Base-by-base conservation (phyloP, 305 asterid species). In the Striga hermonthica region DNA sequence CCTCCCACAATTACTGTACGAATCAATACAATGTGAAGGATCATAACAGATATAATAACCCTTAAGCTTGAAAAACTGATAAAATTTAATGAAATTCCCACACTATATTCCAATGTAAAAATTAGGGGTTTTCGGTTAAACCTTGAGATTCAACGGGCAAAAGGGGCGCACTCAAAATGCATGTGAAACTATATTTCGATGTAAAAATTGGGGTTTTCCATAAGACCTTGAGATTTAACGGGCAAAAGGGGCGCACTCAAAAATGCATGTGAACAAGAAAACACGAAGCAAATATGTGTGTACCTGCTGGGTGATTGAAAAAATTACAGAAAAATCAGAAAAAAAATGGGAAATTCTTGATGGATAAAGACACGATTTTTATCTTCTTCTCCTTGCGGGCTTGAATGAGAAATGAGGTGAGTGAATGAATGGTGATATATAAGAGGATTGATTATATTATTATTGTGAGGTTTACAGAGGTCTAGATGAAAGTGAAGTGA, bases 121-220 rank as follows among this genome's bases (percentile, higher is more conserved):
- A 37, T 72, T 75, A 72, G 80, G 82, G 78, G 75, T 78, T 72
- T 57, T 48, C 12, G 38, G 28, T 57, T 69, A 65, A 61, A 14
- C 40, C 66, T 40, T 60, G 56, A 64, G 63, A 66, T 47, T 62
- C n/a, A 35, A 38, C 54, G 36, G 9, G 12, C 43, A 37, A 15
- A 7, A 53, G 4, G 50, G 11, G 13, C 50, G 11, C 14, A 2
- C 1, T 13, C 55, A 49, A 22, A 22, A 22, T 22, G 31, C 22
- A 11, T 49, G 13, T 49, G 6, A 49, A 49, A 49, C 5, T 6
- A 8, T 11, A 49, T 13, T 10, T 6, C 43, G n/a, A 11, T 22
- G 15, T 0, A 68, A 59, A 38, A 50, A 55, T n/a, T 4, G 35
- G 50, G 50, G 12, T 28, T 31, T 16, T 13, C 4, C 1, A 10